These are phyloP conservation scores for Cyberlindnera misumaiensis DNA, from an alignment of 805 yeast species.

Conservation along the genomic window DNA sequence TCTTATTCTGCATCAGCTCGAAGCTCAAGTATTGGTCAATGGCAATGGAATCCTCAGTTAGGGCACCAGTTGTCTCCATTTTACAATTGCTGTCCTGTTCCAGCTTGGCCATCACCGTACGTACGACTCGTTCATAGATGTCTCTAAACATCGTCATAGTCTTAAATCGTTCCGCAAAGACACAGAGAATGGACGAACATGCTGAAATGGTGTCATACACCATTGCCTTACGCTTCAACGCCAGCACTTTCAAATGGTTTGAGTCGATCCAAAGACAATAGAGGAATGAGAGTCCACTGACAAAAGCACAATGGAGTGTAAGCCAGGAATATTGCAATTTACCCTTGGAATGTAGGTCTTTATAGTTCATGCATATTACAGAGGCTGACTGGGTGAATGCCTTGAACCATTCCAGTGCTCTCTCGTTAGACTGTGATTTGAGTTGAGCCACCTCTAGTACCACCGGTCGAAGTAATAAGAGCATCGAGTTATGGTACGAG, in stretches of 20 bases:
- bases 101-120: conserved; percentile 11
- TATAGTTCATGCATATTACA: conserved; percentile 25
- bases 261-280: conserved; percentile 28
- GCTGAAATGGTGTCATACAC: conserved; percentile 26
- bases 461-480: conserved; percentile 26
- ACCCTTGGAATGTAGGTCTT: conserved; percentile 20
- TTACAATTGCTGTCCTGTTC: conserved; percentile 3
- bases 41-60: conserved; percentile 10
- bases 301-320: conserved; percentile 27
- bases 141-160: conserved; percentile 23
- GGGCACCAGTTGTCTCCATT: conserved; percentile 1
- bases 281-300: conserved; percentile 26
- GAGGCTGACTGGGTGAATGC: conserved; percentile 27
- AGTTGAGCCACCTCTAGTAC: conserved; percentile 18
- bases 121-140: conserved; percentile 24
- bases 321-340: conserved; percentile 26
- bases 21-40: conserved; percentile 13
- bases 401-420: conserved; percentile 27
- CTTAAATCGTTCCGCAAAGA: conserved; percentile 26
- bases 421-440: conserved; percentile 11
- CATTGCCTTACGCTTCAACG: conserved; percentile 20
- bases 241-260: conserved; percentile 13
- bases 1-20: not conserved
- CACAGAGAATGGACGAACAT: conserved; percentile 24
- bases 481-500: conserved; percentile 29